Evolutionary conservation across 2,329 filamentous ascomycete genomes (phyloP), one percentile per base, ranked within the genome.

Genomic region (Pseudogymnoascus sp.): DNA sequence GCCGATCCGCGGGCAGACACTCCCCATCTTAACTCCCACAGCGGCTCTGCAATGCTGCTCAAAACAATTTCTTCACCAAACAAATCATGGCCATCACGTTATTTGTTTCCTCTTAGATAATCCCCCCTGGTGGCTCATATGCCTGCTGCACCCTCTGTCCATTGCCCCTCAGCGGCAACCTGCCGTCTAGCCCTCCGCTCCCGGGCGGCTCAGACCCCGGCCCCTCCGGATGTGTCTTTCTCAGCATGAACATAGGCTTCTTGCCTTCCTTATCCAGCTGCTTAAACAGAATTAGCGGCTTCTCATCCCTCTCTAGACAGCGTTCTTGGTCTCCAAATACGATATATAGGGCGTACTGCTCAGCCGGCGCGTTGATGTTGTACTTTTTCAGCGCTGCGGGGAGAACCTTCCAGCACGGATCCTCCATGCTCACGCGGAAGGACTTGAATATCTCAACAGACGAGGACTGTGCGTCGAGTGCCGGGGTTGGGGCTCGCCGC

Each of bases 181-280:
- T 64, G 23, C 67, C 53, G 63, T 70, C 70, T 29, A 71, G 42
- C 4, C 71, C 70, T 7, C 70, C 70, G 62, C 70, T 71, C 4
- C 67, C 69, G 10, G 71, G 69, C 1, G 26, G 26, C 17, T 59
- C 26, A 4, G 77, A 78, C 68, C 77, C 76, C 63, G 80, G 70
- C 23, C 77, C 70, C 62, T 77, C 77, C n/a, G 75, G 38, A 63
- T 66, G 68, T 33, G 72, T 71, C 62, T 72, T 74, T 64, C 95
- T 81, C 63, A 99, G 79, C 95, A 99, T 99, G 73, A 99, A 99
- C 95, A 97, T 97, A 21, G 95, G 95, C 75, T 97, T 99, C 77
- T 96, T 89, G 56, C 95, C 95, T 78, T 97, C 95, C 75, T 93
- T 93, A 73, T 97, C 93, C 63, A 99, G 80, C 74, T 97, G 93